Evolutionary conservation across 345 rosid genomes (phyloP), one percentile per base, ranked within the genome.

Genomic region (Salix dunnii): DNA sequence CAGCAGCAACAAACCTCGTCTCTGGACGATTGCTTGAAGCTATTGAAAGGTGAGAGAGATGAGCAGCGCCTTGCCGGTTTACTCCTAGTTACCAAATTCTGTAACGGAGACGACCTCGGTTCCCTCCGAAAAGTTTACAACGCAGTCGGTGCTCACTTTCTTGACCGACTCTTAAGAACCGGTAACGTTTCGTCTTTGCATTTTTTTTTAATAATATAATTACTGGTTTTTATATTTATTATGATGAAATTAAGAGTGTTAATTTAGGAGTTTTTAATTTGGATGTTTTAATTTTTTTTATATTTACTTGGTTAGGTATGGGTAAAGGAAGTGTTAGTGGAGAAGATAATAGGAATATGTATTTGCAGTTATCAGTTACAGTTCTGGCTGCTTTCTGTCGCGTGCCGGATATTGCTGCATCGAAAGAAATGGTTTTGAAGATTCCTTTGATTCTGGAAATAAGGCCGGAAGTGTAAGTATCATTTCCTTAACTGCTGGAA

Each of bases 51-150:
- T 60, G 93, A 90, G 80, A 86, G 96, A 67, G 99, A 95, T 84
- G 98, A 95, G 90, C 97, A 93, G 68, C 91, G 91, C 48, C 94
- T 95, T 18, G 97, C 97, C 21, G 97, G 97, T 67, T 75, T 94
- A 13, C 90, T 94, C 65, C 81, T 94, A 40, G 93, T 91, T 67
- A 95, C 99, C 70, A 95, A 90, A 68, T 87, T 90, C 67, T 89
- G 92, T 82, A 84, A 86, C 67, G 83, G 82, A 76, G 92, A 90
- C 67, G 97, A 93, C 79, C 72, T 82, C 7, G 81, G 25, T 71
- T 86, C 94, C 16, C 87, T 95, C 25, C 89, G 82, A 33, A 81
- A 68, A 63, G 84, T 90, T 10, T 89, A 93, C 79, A 88, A 90
- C 1, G 96, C 94, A 12, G 90, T 91, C 11, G 94, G 94, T 42